Percentiles rank a stretch among this genome's conserved stretches.
These are phyloP conservation scores for Globisporangium uncinulatum DNA, from an alignment of 352 stramenopile genomes.

Conservation along the genomic window DNA sequence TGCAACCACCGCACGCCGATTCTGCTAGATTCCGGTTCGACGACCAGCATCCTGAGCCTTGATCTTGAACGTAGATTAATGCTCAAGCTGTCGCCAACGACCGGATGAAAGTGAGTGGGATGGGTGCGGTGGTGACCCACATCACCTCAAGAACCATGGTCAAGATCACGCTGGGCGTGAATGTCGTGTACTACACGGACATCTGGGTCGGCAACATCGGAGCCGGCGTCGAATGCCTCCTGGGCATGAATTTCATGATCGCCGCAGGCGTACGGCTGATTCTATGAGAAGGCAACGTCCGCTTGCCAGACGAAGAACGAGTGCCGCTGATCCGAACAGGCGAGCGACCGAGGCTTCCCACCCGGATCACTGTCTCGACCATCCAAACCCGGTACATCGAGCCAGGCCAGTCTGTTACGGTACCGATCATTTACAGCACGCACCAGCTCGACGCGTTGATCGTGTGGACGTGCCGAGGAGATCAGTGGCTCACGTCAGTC, in stretches of 20 bases:
- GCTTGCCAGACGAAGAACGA: not conserved
- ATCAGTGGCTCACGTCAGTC: no score
- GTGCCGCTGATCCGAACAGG: not conserved
- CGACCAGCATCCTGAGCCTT: conserved; percentile 21
- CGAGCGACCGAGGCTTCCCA: no score
- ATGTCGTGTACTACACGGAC: conserved; percentile 14
- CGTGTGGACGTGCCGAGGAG: no score
- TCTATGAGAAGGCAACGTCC: conserved; percentile 4
- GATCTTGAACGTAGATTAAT: conserved; percentile 21
- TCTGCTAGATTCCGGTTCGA: conserved; percentile 19
- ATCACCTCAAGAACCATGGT: conserved; percentile 7
- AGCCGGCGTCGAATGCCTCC: conserved; percentile 19
- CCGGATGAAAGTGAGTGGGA: conserved; percentile 1
- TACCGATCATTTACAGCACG: no score
- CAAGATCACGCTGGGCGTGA: conserved; percentile 20
- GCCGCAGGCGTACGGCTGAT: conserved; percentile 13
- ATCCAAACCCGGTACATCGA: not conserved
- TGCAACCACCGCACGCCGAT: conserved; percentile 13
- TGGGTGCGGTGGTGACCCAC: conserved; percentile 15
- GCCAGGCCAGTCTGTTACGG: no score
- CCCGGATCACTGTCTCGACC: not conserved
- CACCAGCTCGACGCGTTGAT: no score
- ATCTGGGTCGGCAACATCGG: conserved; percentile 23
- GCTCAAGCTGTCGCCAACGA: conserved; percentile 8
- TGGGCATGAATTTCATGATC: conserved; percentile 30